Evolutionary conservation across 257 asterid genomes (phyloP), one percentile per base, ranked within the genome.

Genomic region (Solanum tacnaense): DNA sequence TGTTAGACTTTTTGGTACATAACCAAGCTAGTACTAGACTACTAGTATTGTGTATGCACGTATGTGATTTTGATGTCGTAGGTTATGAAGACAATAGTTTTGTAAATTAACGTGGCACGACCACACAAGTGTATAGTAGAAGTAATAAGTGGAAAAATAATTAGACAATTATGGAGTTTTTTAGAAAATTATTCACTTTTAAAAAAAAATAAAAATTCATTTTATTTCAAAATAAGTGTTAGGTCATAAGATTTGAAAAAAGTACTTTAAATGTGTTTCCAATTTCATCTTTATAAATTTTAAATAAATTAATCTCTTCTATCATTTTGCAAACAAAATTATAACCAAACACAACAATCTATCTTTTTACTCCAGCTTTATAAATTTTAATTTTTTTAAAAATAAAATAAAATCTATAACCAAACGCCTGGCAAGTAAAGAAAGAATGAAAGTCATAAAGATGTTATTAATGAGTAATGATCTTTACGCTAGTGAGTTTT

Each of bases 31-130:
- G 76, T 34, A 34, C 27, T 73, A 73, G 81, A 70, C 39, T 34
- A 34, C 27, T 73, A 73, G 81, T 16, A 73, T 39, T 32, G 46
- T 70, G 25, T 72, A 34, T 18, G 23, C 58, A 49, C 62, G 62
- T 7, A 6, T 21, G 38, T 35, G 12, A 4, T 34, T 31, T 32
- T 86, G 56, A 75, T 91, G 94, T 89, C 91, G 89, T 60, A 90
- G 56, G 87, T 87, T 91, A 74, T 62, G 84, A 9, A 85, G 91
- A 91, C 93, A 90, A 81, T 82, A 11, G 34, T 23, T 73, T 88
- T 35, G 82, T 76, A 76, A 12, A 23, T 38, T 10, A 73, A 34
- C 13, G 23, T 73, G 49, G 9, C 46, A 34, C 82, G 23, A 72
- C 44, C 41, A 34, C 44, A n/a, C 46, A 34, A 73, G 2, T 52